phyloP scores from a whole-genome alignment of 768 basidiomycete species.

The Tylopilus cervinicoccineus region DNA sequence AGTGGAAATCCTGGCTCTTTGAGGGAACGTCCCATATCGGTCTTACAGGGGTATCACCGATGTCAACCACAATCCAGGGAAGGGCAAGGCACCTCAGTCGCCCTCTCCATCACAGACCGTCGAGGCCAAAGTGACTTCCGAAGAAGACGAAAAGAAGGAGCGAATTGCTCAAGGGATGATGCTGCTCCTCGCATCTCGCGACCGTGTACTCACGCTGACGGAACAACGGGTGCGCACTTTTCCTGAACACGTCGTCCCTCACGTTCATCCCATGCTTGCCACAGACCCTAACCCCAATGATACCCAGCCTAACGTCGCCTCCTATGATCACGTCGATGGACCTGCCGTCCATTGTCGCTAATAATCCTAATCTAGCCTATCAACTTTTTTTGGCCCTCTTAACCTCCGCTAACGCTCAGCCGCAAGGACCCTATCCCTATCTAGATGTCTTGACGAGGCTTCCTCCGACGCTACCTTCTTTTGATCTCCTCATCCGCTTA shows the following conservation, averaged over 20 bases:
- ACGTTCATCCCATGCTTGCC: neutral
- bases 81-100: conserved; percentile 1
- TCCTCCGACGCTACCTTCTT: conserved; percentile 68
- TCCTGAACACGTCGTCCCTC: too few species aligned
- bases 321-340: conserved; percentile 65
- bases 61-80: conserved; percentile 6
- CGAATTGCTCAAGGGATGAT: conserved; percentile 60
- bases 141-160: conserved; percentile 56
- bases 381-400: conserved; percentile 61
- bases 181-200: conserved; percentile 63
- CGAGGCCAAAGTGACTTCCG: conserved; percentile 33
- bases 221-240: conserved; percentile 59
- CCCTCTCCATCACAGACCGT: conserved; percentile 1
- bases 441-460: conserved; percentile 61
- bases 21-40: conserved; percentile 15
- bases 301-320: conserved; percentile 40
- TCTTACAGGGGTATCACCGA: conserved; percentile 13
- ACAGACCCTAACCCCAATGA: conserved; percentile 51
- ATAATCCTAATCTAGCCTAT: conserved; percentile 68
- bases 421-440: conserved; percentile 42
- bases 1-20: conserved; percentile 16
- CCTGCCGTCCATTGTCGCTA: conserved; percentile 57
- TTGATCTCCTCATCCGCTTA: conserved; percentile 68
- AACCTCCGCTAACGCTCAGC: conserved; percentile 30
- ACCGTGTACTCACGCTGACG: conserved; percentile 67